Evolutionary conservation across 140 eudicot genomes (phyloP), one percentile per base, ranked within the genome.

Genomic region (Senecio squalidus): DNA sequence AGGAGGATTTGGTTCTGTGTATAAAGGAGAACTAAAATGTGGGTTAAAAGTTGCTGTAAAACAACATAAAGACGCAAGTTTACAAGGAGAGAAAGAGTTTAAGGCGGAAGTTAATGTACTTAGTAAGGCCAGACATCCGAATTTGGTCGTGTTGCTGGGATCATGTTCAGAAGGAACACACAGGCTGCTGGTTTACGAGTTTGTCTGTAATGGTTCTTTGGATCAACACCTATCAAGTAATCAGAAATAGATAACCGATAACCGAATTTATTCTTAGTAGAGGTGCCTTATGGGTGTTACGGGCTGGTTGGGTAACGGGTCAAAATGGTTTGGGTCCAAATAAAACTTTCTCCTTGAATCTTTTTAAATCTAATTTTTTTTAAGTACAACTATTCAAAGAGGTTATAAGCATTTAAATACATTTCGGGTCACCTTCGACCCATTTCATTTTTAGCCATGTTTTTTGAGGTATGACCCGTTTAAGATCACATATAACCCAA

Each of bases 31-130:
- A 58, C 56, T 88, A 5, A 71, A 50, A 56, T 68, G 80, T 3
- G 87, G 89, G 26, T 53, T 77, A 26, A 59, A 74, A 58, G 72
- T 84, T 62, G 94, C 96, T 7, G 80, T 88, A 23, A 88, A 86
- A 73, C 83, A 74, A 38, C 85, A 65, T 53, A 83, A 86, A 47
- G 79, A 71, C 4, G 86, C 64, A 0, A 80, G 95, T 74, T 60
- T 29, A 66, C 90, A 88, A 68, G 96, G 96, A 1, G 96, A 88
- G 55, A 81, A 84, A 55, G 90, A 88, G 73, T 88, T 88, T 64
- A 83, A 78, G 58, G 73, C 87, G 0, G 94, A 88, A 79, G 96
- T 84, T 48, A 52, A 62, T 41, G 82, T 84, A 24, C 86, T 88
- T n/a, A 81, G 82, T 68, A 77, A 59, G 55, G 94, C 86, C 5